Evolutionary conservation across 306 rosid species (phyloP).

Genomic region (Biancaea sappan): DNA sequence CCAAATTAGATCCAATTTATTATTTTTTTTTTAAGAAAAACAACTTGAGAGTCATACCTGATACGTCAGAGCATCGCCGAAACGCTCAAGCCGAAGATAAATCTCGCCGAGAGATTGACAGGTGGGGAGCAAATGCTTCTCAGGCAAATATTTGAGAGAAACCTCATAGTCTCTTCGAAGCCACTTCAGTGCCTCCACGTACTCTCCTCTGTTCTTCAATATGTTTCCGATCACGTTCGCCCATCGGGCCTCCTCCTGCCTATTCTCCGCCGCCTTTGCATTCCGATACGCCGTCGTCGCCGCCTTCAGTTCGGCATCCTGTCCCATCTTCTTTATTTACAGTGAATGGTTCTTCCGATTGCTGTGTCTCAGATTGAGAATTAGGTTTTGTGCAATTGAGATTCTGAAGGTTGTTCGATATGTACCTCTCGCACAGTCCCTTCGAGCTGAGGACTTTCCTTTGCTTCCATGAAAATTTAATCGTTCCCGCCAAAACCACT

Average conservation of each 20-base stretch:
- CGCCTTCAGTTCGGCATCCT: conserved; percentile 49
- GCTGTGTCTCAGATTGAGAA: background rate
- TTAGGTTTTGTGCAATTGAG: background rate
- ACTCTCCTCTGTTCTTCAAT: conserved; percentile 75
- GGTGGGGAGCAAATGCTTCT: conserved; percentile 70
- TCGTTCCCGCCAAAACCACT: conserved; percentile 44
- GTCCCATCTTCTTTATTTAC: conserved; percentile 38
- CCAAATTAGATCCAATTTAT: background rate
- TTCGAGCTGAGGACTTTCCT: background rate
- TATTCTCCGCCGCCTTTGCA: conserved; percentile 72
- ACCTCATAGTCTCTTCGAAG: conserved; percentile 71
- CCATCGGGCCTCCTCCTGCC: conserved; percentile 90
- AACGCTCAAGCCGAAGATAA: conserved; percentile 73
- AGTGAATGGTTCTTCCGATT: background rate
- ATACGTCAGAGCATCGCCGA: conserved; percentile 63
- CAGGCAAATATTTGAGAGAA: conserved; percentile 54
- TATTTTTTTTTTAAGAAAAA: no score
- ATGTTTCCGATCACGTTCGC: conserved; percentile 81
- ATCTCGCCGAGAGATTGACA: conserved; percentile 95
- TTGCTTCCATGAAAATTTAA: background rate
- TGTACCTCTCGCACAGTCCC: conserved; percentile 3
- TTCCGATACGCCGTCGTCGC: conserved; percentile 64
- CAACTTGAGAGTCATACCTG: conserved; percentile 51
- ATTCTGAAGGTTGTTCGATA: conserved; percentile 1
- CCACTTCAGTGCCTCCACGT: conserved; percentile 77